Evolutionary conservation across 139 green algal species (phyloP).

Genomic region (Parachlorella kessleri): DNA sequence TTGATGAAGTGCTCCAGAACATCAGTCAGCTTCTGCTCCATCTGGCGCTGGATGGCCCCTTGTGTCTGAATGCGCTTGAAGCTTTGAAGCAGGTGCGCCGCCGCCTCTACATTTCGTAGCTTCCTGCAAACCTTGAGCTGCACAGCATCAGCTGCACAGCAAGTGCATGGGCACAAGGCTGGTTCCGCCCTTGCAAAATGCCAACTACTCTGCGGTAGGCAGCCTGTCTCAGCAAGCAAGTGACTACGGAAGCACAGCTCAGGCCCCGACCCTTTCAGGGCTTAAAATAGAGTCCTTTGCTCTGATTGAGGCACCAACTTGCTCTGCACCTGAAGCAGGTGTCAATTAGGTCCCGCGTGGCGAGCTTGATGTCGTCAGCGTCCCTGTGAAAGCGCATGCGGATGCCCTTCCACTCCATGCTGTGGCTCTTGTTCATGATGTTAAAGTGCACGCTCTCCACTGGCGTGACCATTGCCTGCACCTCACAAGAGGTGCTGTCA

Average conservation of each 20-base stretch:
- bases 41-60: conserved; percentile 87
- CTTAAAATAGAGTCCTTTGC: no score
- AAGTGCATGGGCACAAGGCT: not conserved
- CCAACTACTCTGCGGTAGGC: no score
- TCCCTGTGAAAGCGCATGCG: conserved; percentile 71
- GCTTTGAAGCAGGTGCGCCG: conserved; percentile 89
- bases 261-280: no score
- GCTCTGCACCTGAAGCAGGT: conserved; percentile 71
- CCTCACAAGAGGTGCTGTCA: not conserved
- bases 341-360: conserved; percentile 87
- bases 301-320: not conserved
- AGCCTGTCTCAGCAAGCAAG: no score
- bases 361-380: conserved; percentile 65
- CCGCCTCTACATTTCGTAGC: conserved; percentile 82
- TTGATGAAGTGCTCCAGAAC: conserved; percentile 88
- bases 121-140: conserved; percentile 50
- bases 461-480: not conserved
- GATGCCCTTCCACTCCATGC: conserved; percentile 64
- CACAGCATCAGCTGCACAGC: not conserved
- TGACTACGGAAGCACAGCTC: no score
- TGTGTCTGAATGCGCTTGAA: conserved; percentile 85
- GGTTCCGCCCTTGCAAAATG: no score
- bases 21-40: conserved; percentile 89
- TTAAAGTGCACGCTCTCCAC: conserved; percentile 46
- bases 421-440: conserved; percentile 71